Base-by-base conservation (phyloP, 2,329 filamentous ascomycete genomes). In the Zasmidium angulare region DNA sequence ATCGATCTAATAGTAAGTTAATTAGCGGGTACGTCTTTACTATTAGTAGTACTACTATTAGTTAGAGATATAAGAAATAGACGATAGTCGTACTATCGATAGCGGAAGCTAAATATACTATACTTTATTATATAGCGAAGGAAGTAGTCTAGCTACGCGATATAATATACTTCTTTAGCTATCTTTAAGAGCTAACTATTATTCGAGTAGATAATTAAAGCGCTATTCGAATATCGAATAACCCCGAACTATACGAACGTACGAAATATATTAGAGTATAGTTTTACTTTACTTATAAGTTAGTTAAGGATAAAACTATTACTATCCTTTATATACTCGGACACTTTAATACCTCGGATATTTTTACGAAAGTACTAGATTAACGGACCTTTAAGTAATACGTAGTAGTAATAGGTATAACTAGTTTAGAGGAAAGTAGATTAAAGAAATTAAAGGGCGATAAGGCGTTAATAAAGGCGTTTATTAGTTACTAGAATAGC, bases 361-460 rank as follows among this genome's bases (percentile, higher is more conserved):
- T 55, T 17, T 55, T 55, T 55, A 55, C 53, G 49, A 55, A 55
- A 21, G 53, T 24, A 22, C 53, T 55, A 49, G 53, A 55, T n/a
- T 49, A 49, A 48, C 23, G 23, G 22, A 49, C 46, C 1, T 55
- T 55, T 19, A 19, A 55, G 48, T n/a, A 17, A 10, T 24, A 54
- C n/a, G 23, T 19, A n/a, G 6, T n/a, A 2, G 40, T 7, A 23
- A 43, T 54, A 43, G 40, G 40, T 10, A 54, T 54, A 43, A 23
- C 21, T 54, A 54, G 40, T 24, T 46, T 22, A 23, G n/a, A n/a
- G n/a, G n/a, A n/a, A n/a, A n/a, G n/a, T n/a, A n/a, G n/a, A n/a
- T n/a, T n/a, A n/a, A n/a, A n/a, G 17, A 54, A 54, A 19, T 21
- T n/a, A n/a, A n/a, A n/a, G n/a, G n/a, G n/a, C n/a, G n/a, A n/a